Percentiles rank a stretch among this genome's conserved stretches.
These are phyloP conservation scores for Plasmodium gaboni DNA, from an alignment of 169 alveolate species.

Conservation along the genomic window DNA sequence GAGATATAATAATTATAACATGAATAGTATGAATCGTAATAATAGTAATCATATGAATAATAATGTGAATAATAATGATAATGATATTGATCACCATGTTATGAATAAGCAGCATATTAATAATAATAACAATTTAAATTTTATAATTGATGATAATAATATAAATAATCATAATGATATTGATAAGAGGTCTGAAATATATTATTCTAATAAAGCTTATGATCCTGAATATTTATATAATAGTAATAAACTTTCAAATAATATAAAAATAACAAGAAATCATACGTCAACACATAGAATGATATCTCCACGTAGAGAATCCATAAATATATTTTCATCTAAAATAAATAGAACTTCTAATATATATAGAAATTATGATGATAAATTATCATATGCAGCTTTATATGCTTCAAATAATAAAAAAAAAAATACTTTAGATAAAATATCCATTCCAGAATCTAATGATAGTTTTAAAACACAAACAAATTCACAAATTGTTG, in stretches of 20 bases:
- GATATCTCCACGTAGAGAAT: constrained; percentile 29
- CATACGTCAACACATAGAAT: constrained; percentile 35
- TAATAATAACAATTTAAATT: constrained; percentile 8
- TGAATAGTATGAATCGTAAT: neutral
- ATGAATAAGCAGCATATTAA: neutral
- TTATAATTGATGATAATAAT: constrained; percentile 20
- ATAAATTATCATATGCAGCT: constrained; percentile 18
- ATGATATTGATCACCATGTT: neutral
- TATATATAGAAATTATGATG: constrained; percentile 37
- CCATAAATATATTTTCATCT: constrained; percentile 35
- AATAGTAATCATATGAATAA: neutral
- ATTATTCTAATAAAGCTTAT: constrained; percentile 34
- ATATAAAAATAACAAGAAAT: constrained; percentile 34
- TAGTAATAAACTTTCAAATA: constrained; percentile 30
- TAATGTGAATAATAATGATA: neutral
- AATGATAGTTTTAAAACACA: constrained; percentile 65
- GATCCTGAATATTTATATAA: constrained; percentile 37
- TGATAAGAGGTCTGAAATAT: constrained; percentile 30
- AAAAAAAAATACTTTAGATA: constrained; percentile 21
- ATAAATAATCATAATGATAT: constrained; percentile 11
- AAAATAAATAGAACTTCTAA: constrained; percentile 44
- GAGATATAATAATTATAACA: neutral
- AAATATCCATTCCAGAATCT: constrained; percentile 22
- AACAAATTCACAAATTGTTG: constrained; percentile 63
- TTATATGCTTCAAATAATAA: constrained; percentile 11